Evolutionary conservation across 305 asterid species (phyloP), one percentile per base, ranked within the genome.

Genomic region (Rubia tinctorum): DNA sequence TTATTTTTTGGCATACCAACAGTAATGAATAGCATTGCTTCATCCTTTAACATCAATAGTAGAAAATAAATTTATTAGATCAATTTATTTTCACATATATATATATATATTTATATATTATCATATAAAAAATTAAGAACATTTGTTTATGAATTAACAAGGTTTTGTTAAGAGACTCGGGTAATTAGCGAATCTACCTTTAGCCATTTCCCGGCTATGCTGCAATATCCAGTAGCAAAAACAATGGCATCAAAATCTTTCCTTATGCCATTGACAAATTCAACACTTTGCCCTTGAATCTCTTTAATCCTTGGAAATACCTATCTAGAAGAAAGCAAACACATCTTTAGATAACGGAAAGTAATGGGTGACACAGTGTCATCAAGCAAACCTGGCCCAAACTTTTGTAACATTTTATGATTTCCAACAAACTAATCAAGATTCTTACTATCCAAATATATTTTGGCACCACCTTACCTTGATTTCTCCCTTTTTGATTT

Each of bases 201-300:
- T 17, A 88, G 82, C 93, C 93, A 88, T 68, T 58, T 81, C 11
- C 63, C 45, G 17, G 83, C 92, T 0, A 85, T 84, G 80, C 87
- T 87, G 69, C 37, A 78, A 69, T 73, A 89, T 23, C 91, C 89
- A 1, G 91, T 86, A 58, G 90, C 91, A 56, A 89, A 80, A 47
- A 88, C 22, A 43, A 88, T 71, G 72, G 84, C 82, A 44, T 86
- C 87, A 69, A 77, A 82, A 2, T 43, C 25, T 43, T 62, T 64
- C 2, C 2, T 43, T 4, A 18, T 18, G 4, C 88, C 87, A 51
- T 88, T 65, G 2, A 3, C 39, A 74, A 89, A 89, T 11, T 77
- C 61, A 15, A 88, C 75, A 4, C 25, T 1, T 4, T 76, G 44
- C 12, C 77, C 83, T 0, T 53, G 37, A 30, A 89, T 68, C 7